Base-by-base conservation (phyloP, 345 rosid genomes). In the Linum usitatissimum region DNA sequence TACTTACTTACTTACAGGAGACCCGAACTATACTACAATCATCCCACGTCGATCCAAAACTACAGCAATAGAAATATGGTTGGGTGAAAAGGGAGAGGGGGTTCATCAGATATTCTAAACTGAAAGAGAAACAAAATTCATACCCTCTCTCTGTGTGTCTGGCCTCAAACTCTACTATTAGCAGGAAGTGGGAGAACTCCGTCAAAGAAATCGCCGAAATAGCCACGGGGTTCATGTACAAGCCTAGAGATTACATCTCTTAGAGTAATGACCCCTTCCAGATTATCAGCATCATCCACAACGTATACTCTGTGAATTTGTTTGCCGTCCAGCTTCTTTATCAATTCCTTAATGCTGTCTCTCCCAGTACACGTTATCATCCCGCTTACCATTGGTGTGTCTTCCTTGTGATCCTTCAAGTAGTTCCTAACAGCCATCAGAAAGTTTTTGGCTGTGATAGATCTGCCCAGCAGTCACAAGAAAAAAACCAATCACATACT, bases 151-250 rank as follows among this genome's bases (percentile, higher is more conserved):
- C n/a, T n/a, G n/a, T n/a, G n/a, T n/a, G 28, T 23, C 28, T 23
- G 28, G 62, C 59, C 57, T 77, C 68, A 93, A 58, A 87, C 97
- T 72, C 99, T 73, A 82, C 90, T 72, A 75, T 73, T 85, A 13
- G 61, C 63, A 0, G 99, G 99, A 38, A 87, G 73, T 8, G 97
- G 97, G 48, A 88, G 66, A 34, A 88, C 83, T 9, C 96, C 96
- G 40, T 94, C 96, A 49, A 94, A 94, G 84, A 94, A 94, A 76
- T 94, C 95, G 3, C 99, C 99, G 51, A 94, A 94, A 71, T 94
- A 93, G 64, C 95, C 95, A n/a, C 67, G 87, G 15, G 99, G 99
- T 69, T 93, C 97, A 12, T 93, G 90, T 53, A 87, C 99, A 18
- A 90, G 85, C 81, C 83, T 90, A 10, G 95, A 80, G 59, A 93